phyloP scores from a whole-genome alignment of 345 rosid species.

The Citrus trifoliata region DNA sequence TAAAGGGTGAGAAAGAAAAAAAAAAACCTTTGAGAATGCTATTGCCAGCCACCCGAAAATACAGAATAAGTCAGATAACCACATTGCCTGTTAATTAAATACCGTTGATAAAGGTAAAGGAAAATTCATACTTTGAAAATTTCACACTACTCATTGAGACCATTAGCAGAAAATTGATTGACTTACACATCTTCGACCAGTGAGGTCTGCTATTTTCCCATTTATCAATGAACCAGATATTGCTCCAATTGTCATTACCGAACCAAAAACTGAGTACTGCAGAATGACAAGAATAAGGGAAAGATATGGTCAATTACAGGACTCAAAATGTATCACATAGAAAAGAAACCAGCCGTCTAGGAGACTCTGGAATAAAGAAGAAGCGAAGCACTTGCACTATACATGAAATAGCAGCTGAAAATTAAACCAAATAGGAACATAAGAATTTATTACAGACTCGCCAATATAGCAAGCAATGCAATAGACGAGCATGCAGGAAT shows the following conservation, averaged over 20 bases:
- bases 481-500: not conserved
- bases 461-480: not conserved
- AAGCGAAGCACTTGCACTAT: conserved; percentile 27
- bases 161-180: not conserved
- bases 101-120: not conserved
- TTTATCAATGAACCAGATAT: conserved; percentile 24
- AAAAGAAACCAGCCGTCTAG: conserved; percentile 39
- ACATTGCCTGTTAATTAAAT: conserved; percentile 45
- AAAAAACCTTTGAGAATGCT: conserved; percentile 34
- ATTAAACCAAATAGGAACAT: not conserved
- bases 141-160: too few relatives aligned
- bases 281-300: not conserved
- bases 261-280: conserved; percentile 43
- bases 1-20: not conserved
- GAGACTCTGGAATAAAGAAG: conserved; percentile 47
- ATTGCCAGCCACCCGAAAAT: conserved; percentile 54
- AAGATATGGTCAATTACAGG: not conserved
- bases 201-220: conserved; percentile 33
- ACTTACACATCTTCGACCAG: conserved; percentile 40
- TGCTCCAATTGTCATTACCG: conserved; percentile 34
- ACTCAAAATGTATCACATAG: too few relatives aligned
- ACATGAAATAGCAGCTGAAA: conserved; percentile 36
- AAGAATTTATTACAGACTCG: not conserved
- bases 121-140: not conserved
- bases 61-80: conserved; percentile 47